Evolutionary conservation across 31 red algal genomes (phyloP).

Genomic region (Odonthalia washingtoniensis): DNA sequence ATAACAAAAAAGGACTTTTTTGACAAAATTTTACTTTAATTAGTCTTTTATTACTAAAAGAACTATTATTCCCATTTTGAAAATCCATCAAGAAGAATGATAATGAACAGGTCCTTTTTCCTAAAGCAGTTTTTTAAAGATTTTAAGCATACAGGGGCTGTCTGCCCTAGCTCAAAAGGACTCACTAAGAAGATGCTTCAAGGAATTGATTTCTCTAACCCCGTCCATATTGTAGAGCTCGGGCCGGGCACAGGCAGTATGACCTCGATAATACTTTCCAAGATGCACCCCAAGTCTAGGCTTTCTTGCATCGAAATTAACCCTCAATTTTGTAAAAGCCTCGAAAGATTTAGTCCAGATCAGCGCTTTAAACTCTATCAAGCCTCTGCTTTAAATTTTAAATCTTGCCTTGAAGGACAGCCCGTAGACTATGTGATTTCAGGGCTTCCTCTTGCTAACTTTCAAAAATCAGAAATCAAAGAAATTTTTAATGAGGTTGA

Average conservation of each 20-base stretch:
- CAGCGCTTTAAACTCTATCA: too few relatives aligned
- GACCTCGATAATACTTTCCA: neutral
- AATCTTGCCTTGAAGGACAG: too few relatives aligned
- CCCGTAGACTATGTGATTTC: too few relatives aligned
- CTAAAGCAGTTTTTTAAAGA: constrained; percentile 17
- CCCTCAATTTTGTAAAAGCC: neutral
- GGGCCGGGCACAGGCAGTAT: constrained; percentile 4
- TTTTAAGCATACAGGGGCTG: constrained; percentile 8
- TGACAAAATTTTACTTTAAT: too few relatives aligned
- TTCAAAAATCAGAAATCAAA: too few relatives aligned
- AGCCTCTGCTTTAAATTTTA: too few relatives aligned
- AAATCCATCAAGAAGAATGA: neutral
- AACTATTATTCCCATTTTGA: too few relatives aligned
- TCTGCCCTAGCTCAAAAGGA: neutral
- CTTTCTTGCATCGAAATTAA: constrained; percentile 17
- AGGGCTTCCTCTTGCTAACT: too few relatives aligned
- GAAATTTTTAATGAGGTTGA: too few relatives aligned
- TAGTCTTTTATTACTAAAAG: too few relatives aligned
- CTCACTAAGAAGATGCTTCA: constrained; percentile 7
- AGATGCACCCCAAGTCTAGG: neutral
- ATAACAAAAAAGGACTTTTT: too few relatives aligned
- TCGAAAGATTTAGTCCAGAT: too few relatives aligned
- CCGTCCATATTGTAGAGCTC: constrained; percentile 8
- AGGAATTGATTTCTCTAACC: constrained; percentile 8
- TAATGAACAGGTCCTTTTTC: constrained; percentile 1